These are phyloP conservation scores for Cylindricascospora bacillispora DNA, from an alignment of 1,139 yeast species.

Conservation along the genomic window DNA sequence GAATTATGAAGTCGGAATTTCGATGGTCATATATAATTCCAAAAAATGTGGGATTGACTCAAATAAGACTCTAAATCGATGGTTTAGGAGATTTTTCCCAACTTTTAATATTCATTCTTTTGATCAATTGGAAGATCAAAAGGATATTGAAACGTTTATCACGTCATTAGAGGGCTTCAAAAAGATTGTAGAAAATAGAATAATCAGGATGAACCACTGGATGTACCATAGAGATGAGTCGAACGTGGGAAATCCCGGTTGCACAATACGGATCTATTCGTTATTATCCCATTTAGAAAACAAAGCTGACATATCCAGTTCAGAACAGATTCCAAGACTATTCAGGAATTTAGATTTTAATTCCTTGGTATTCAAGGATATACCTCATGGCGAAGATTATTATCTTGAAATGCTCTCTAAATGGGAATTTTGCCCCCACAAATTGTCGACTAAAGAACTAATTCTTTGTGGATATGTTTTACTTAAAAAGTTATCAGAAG, in stretches of 20 bases:
- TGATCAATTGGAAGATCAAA: conserved; percentile 4
- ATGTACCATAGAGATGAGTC: conserved; percentile 12
- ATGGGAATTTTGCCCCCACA: conserved; percentile 24
- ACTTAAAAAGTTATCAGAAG: conserved; percentile 11
- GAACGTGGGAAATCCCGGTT: conserved; percentile 4
- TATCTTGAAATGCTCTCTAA: conserved; percentile 13
- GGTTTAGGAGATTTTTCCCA: conserved; percentile 13
- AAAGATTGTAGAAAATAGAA: conserved; percentile 8
- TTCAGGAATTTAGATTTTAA: conserved; percentile 11
- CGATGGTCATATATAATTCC: conserved; percentile 7
- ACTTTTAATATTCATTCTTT: conserved; percentile 13
- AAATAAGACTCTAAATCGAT: conserved; percentile 5
- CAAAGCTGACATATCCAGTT: not conserved
- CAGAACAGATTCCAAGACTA: conserved; percentile 10
- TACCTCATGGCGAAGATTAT: conserved; percentile 2
- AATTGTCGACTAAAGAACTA: conserved; percentile 16
- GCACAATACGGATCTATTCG: conserved; percentile 14
- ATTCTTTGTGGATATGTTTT: conserved; percentile 20
- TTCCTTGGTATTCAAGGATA: not conserved
- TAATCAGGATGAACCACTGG: conserved; percentile 18
- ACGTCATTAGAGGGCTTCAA: conserved; percentile 5
- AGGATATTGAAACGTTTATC: conserved; percentile 2
- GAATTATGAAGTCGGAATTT: conserved; percentile 11
- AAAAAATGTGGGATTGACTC: too few species aligned
- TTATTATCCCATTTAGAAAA: conserved; percentile 13